Base-by-base conservation (phyloP, 2,329 filamentous ascomycete species). In the Biscogniauxia sp. region DNA sequence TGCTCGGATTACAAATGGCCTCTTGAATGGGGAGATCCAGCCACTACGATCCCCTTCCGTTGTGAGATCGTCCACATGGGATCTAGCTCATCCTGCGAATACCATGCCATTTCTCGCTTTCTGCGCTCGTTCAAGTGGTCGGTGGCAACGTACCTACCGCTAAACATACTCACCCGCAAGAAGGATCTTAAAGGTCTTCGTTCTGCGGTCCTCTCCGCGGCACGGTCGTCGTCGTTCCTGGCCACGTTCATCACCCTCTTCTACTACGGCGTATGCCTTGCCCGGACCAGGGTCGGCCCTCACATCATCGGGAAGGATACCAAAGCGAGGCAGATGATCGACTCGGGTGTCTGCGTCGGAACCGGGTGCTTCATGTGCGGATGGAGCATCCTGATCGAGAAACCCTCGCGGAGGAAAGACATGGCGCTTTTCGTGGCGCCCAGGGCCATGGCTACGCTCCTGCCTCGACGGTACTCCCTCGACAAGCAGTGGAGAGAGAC, bases 21-120 rank as follows among this genome's bases (percentile, higher is more conserved):
- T 0, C 70, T 80, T n/a, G 77, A 78, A 59, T 93, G 88, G 84
- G 92, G 90, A 20, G 88, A 96, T 73, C 91, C 92, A 0, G 80
- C 82, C 19, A 79, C 81, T 59, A 84, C 87, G 0, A 76, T 88
- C 9, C 92, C 92, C 0, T 89, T 94, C 61, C 91, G 91, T 1
- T 96, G 92, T 75, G 88, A 92, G 73, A 80, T 96, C 65, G 91
- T 95, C 2, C 92, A 96, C 76, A 92, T 92, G 86, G 89, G 89
- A 58, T 82, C 81, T 63, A 89, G 91, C 2, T 81, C 85, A 1
- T 91, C 80, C 59, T 93, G 92, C 75, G 92, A 96, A 73, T 81
- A 82, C 64, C 90, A 96, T 72, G 90, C 89, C 2, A 61, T 88
- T 20, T 83, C 81, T 61, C 85, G 92, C 41, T 91, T 94, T 74